A percentile compares a stretch with the other conserved stretches of the same genome.
phyloP scores from a whole-genome alignment of 1,284 basidiomycete species.

The Naganishia sp. region DNA sequence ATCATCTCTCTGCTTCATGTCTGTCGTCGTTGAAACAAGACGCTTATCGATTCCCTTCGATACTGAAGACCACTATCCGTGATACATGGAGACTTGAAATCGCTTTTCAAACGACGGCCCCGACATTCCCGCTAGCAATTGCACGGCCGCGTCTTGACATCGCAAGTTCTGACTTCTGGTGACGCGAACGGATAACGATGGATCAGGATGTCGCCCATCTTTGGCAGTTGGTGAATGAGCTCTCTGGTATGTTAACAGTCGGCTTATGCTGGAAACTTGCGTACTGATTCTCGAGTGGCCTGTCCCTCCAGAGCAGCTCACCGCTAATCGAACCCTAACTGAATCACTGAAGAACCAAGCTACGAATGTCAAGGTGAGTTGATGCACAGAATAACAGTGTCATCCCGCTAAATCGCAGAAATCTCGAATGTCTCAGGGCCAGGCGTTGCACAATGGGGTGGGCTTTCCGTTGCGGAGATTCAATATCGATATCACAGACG shows the following conservation, averaged over 20 bases:
- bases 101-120: too few species aligned
- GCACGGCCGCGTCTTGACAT: too few species aligned
- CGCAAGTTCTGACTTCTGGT: neutral
- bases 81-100: too few species aligned
- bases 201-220: slow-evolving; percentile 72
- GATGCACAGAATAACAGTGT: slow-evolving; percentile 30
- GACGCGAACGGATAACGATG: slow-evolving; percentile 16
- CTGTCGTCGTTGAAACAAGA: too few species aligned
- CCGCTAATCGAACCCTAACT: slow-evolving; percentile 78
- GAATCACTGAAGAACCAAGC: slow-evolving; percentile 72
- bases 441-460: slow-evolving; percentile 73
- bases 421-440: slow-evolving; percentile 58
- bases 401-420: slow-evolving; percentile 32
- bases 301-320: slow-evolving; percentile 68
- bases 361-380: slow-evolving; percentile 72
- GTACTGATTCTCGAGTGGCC: neutral
- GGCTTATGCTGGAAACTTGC: neutral
- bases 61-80: too few species aligned
- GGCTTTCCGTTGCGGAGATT: slow-evolving; percentile 83
- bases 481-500: slow-evolving; percentile 91
- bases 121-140: too few species aligned
- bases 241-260: slow-evolving; percentile 52
- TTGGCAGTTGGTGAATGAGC: slow-evolving; percentile 76
- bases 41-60: too few species aligned
- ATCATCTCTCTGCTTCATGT: too few species aligned